These are phyloP conservation scores for Scheffersomyces lignicola DNA, from an alignment of 1,139 yeast species.

Conservation along the genomic window DNA sequence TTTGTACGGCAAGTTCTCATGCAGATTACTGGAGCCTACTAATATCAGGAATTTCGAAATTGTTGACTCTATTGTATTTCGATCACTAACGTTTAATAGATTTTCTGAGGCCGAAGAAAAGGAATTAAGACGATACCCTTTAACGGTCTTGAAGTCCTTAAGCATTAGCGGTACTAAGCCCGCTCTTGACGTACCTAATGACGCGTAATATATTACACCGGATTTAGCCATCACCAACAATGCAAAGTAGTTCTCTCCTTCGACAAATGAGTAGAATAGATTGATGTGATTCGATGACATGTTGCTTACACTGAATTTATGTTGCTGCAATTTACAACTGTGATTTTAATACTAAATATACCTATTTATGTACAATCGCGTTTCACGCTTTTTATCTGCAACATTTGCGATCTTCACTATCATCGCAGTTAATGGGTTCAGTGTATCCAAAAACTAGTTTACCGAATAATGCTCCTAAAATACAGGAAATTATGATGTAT, in stretches of 20 bases:
- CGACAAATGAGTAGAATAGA: neutral
- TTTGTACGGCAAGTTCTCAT: slow-evolving; percentile 10
- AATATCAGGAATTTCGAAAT: slow-evolving; percentile 11
- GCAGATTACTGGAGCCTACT: slow-evolving; percentile 15
- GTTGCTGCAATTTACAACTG: neutral
- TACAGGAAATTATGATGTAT: slow-evolving; percentile 60
- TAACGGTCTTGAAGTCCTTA: slow-evolving; percentile 16
- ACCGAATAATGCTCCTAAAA: slow-evolving; percentile 63
- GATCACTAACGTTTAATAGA: slow-evolving; percentile 3
- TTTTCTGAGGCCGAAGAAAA: slow-evolving; percentile 8
- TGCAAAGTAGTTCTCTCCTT: slow-evolving; percentile 8
- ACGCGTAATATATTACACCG: slow-evolving; percentile 22
- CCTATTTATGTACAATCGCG: neutral
- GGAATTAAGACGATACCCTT: slow-evolving; percentile 11
- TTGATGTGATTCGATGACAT: too few relatives aligned
- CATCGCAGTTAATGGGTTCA: slow-evolving; percentile 36
- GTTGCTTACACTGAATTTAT: too few relatives aligned
- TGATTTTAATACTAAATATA: neutral
- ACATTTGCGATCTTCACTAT: slow-evolving; percentile 21
- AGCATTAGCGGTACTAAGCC: slow-evolving; percentile 12
- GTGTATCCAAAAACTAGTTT: slow-evolving; percentile 46
- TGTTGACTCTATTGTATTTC: slow-evolving; percentile 11
- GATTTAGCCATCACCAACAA: slow-evolving; percentile 18
- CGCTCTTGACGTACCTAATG: slow-evolving; percentile 16
- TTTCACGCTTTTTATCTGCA: slow-evolving; percentile 4